These are phyloP conservation scores for Microsporum audouinii DNA, from an alignment of 2,329 filamentous ascomycete genomes.

Conservation along the genomic window DNA sequence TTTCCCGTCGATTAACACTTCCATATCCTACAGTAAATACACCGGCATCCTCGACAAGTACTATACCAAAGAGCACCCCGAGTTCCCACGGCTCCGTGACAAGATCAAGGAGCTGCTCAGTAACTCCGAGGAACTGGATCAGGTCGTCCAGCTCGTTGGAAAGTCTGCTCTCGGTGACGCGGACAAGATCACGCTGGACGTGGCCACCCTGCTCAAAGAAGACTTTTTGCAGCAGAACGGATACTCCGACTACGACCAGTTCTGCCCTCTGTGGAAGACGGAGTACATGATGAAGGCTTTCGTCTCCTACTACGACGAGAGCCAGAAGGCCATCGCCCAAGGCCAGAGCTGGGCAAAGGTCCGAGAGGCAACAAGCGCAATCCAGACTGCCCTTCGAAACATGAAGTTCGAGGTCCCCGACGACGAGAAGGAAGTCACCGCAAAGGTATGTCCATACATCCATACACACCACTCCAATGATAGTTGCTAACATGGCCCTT, in stretches of 20 bases:
- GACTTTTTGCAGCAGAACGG: constrained; percentile 99
- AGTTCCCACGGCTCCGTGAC: constrained; percentile 86
- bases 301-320: constrained; percentile 95
- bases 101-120: constrained; percentile 88
- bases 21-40: constrained; percentile 94
- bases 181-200: constrained; percentile 96
- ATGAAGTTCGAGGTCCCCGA: constrained; percentile 95
- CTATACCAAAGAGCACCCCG: constrained; percentile 86
- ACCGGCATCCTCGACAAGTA: constrained; percentile 76
- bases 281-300: constrained; percentile 99
- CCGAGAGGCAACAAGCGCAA: constrained; percentile 74
- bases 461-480: neutral
- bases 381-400: constrained; percentile 71
- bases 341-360: constrained; percentile 90
- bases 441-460: constrained; percentile 55
- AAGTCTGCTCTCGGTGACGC: constrained; percentile 92
- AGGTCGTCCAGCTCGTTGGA: constrained; percentile 95
- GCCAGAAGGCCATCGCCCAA: constrained; percentile 85
- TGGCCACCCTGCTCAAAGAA: constrained; percentile 86
- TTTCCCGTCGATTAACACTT: constrained; percentile 97
- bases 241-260: constrained; percentile 98
- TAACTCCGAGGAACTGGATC: constrained; percentile 92
- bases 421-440: constrained; percentile 66
- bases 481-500: constrained; percentile 26
- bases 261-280: constrained; percentile 99